Conservation (phyloP, 2,329 filamentous ascomycete species). For the Thielaviopsis musarum region DNA sequence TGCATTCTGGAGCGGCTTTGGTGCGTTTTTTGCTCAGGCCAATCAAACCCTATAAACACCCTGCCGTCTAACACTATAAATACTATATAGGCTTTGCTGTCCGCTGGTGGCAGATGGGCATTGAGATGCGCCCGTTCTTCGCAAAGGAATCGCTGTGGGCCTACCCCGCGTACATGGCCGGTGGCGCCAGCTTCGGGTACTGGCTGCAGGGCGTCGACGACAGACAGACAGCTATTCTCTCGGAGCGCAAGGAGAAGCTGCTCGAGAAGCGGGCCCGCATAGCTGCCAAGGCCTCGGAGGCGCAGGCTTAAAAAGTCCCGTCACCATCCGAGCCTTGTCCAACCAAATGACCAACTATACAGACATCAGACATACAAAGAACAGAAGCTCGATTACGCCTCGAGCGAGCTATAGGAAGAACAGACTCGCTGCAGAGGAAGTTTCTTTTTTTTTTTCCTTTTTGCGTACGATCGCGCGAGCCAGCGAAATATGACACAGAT, state of each 20-base stretch:
- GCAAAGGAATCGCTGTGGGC: constrained; percentile 70
- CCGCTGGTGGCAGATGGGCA: constrained; percentile 90
- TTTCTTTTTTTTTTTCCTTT: background rate
- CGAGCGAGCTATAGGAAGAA: background rate
- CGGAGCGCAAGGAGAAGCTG: constrained; percentile 61
- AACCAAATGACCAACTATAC: background rate
- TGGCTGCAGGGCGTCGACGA: constrained; percentile 87
- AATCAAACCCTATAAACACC: background rate
- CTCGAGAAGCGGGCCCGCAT: constrained; percentile 77
- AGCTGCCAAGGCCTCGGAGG: constrained; percentile 23
- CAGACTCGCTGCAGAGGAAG: background rate
- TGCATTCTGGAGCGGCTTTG: constrained; percentile 81
- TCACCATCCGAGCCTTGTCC: no score
- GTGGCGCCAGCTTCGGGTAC: constrained; percentile 87
- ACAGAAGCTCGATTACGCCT: background rate
- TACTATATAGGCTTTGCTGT: constrained; percentile 63
- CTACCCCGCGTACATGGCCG: constrained; percentile 74
- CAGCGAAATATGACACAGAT: constrained; percentile 1
- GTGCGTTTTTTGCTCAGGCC: constrained; percentile 33
- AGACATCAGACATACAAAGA: background rate
- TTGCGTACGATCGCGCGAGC: background rate
- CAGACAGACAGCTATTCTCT: constrained; percentile 59
- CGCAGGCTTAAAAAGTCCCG: constrained; percentile 11
- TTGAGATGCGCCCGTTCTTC: constrained; percentile 95
- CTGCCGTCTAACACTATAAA: background rate